Percentiles rank a stretch among this genome's conserved stretches.
These are phyloP conservation scores for Neurospora sp. DNA, from an alignment of 495 filamentous ascomycete genomes.

Conservation along the genomic window DNA sequence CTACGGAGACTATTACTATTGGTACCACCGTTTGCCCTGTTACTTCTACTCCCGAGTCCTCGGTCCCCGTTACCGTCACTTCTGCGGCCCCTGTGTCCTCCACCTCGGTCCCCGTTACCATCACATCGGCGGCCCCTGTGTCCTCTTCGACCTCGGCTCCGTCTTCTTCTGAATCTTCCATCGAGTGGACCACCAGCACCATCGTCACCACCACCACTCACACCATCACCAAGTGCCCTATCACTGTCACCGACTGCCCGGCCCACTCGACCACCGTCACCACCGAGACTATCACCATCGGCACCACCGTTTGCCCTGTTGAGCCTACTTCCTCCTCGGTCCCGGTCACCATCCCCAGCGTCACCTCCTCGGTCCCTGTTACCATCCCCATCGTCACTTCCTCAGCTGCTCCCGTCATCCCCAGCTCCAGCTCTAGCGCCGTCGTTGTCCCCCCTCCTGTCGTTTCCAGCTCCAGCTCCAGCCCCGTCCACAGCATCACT, in stretches of 20 bases:
- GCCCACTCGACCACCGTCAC: conserved; percentile 38
- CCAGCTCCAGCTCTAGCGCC: background rate
- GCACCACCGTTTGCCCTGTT: conserved; percentile 50
- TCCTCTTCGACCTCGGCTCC: background rate
- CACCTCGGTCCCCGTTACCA: background rate
- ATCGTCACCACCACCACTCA: conserved; percentile 46
- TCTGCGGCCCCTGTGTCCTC: too few species aligned
- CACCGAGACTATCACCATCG: conserved; percentile 44
- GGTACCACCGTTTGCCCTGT: conserved; percentile 44
- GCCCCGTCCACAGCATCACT: background rate
- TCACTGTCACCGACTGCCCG: conserved; percentile 47
- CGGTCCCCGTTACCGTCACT: background rate
- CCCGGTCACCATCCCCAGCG: background rate
- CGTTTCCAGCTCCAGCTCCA: background rate
- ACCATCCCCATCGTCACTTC: background rate
- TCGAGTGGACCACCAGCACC: conserved; percentile 41
- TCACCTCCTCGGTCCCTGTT: background rate
- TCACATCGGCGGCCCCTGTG: background rate
- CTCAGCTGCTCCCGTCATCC: background rate
- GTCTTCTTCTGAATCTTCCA: conserved; percentile 1
- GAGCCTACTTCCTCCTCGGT: conserved; percentile 7
- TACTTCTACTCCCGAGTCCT: background rate
- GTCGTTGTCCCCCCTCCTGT: background rate
- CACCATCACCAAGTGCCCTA: conserved; percentile 47
- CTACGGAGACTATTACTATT: conserved; percentile 43